Percentiles rank a stretch among this genome's conserved stretches.
Evolutionary conservation across 805 yeast genomes (phyloP).

Genomic region (Cyberlindnera euphorbiae): DNA sequence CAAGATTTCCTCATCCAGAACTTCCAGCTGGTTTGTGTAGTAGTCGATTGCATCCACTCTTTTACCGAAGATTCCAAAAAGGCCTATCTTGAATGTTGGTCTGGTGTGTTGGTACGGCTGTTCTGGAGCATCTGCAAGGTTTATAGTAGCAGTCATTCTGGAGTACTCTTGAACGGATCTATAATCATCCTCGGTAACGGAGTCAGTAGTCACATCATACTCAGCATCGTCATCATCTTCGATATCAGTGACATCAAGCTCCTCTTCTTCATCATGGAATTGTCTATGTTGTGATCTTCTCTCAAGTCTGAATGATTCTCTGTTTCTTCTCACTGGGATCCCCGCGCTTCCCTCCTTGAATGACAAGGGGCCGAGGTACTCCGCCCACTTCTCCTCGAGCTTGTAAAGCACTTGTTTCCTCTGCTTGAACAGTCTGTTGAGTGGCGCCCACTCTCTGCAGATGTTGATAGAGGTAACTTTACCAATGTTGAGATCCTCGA

Average conservation of each 20-base stretch:
- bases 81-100: conserved; percentile 60
- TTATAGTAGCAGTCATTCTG: conserved; percentile 16
- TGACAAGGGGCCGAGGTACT: conserved; percentile 45
- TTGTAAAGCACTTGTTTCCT: conserved; percentile 49
- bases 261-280: conserved; percentile 11
- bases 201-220: conserved; percentile 3
- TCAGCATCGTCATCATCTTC: conserved; percentile 11
- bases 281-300: conserved; percentile 15
- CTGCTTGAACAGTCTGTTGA: conserved; percentile 60
- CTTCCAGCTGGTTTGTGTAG: conserved; percentile 61
- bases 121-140: conserved; percentile 11
- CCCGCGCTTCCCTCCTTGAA: conserved; percentile 16
- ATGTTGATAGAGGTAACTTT: conserved; percentile 71
- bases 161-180: conserved; percentile 22
- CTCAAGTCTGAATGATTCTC: conserved; percentile 23
- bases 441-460: conserved; percentile 80
- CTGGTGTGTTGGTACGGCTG: conserved; percentile 36
- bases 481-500: conserved; percentile 76
- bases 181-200: conserved; percentile 17
- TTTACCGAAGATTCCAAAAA: conserved; percentile 59
- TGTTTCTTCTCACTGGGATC: conserved; percentile 22
- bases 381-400: conserved; percentile 71
- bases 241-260: conserved; percentile 8
- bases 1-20: conserved; percentile 64
- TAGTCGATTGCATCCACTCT: conserved; percentile 78